Conservation (phyloP, 1,139 yeast genomes). For the Candida tetrigidarum region DNA sequence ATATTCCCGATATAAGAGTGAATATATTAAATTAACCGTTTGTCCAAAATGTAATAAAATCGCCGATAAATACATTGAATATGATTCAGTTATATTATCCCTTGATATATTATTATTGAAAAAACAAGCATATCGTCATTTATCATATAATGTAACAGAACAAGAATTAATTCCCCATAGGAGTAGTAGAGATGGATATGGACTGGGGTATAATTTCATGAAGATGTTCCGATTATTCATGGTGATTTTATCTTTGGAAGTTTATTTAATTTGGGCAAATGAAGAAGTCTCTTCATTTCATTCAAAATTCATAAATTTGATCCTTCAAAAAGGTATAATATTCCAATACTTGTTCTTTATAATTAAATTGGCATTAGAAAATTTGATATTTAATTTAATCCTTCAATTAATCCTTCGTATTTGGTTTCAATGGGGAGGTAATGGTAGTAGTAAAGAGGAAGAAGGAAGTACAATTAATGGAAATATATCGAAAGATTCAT, state of each 20-base stretch:
- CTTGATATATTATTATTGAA: slow-evolving; percentile 82
- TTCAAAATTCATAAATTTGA: slow-evolving; percentile 13
- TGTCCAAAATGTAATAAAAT: slow-evolving; percentile 74
- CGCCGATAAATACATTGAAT: slow-evolving; percentile 92
- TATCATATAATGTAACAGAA: slow-evolving; percentile 75
- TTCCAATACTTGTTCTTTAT: slow-evolving; percentile 73
- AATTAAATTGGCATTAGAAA: slow-evolving; percentile 62
- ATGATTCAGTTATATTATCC: slow-evolving; percentile 80
- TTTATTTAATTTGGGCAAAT: slow-evolving; percentile 89
- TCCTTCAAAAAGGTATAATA: slow-evolving; percentile 50
- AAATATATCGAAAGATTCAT: slow-evolving; percentile 23
- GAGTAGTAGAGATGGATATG: too few relatives aligned
- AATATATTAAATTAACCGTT: slow-evolving; percentile 79
- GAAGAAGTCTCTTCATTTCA: slow-evolving; percentile 58
- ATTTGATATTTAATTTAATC: slow-evolving; percentile 53
- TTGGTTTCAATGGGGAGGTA: slow-evolving; percentile 35
- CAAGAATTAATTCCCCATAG: slow-evolving; percentile 21
- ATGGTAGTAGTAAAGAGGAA: slow-evolving; percentile 1
- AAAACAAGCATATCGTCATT: slow-evolving; percentile 89
- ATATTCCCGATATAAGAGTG: slow-evolving; percentile 73
- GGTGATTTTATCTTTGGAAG: slow-evolving; percentile 80
- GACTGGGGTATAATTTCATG: background rate
- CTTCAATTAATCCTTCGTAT: slow-evolving; percentile 47
- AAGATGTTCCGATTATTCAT: slow-evolving; percentile 55
- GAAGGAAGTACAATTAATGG: slow-evolving; percentile 11